These are phyloP conservation scores for Trichoderma citrinoviride DNA, from an alignment of 2,329 filamentous ascomycete species.

Conservation along the genomic window DNA sequence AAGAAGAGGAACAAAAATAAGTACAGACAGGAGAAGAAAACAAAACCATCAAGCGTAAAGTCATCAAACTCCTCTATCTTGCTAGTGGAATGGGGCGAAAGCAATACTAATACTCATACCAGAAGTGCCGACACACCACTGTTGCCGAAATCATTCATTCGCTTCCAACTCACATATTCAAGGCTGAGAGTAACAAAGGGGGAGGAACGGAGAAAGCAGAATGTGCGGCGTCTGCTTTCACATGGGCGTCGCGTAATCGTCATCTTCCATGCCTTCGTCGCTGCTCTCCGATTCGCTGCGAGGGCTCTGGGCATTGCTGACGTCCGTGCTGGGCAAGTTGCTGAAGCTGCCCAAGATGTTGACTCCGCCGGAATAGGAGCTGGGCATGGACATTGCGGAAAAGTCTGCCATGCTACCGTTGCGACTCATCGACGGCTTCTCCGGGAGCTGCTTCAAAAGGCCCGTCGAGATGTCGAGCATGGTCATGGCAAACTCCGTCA, in stretches of 20 bases:
- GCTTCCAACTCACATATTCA: conserved; percentile 2
- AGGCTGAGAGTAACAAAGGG: neutral
- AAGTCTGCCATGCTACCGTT: conserved; percentile 51
- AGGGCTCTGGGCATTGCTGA: conserved; percentile 53
- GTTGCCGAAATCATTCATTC: conserved; percentile 14
- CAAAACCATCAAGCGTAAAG: conserved; percentile 26
- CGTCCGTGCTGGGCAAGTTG: conserved; percentile 47
- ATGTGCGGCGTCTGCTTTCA: neutral
- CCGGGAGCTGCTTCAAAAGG: conserved; percentile 65
- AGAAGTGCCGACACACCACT: conserved; percentile 20
- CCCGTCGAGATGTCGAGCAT: conserved; percentile 72
- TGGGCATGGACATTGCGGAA: conserved; percentile 33
- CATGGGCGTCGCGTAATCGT: conserved; percentile 29
- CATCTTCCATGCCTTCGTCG: conserved; percentile 57
- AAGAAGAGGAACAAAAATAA: neutral
- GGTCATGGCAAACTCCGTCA: conserved; percentile 71
- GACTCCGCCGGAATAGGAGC: conserved; percentile 34
- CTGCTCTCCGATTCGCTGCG: conserved; percentile 49
- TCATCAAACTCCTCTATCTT: conserved; percentile 31
- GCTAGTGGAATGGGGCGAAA: conserved; percentile 25
- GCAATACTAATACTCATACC: conserved; percentile 27
- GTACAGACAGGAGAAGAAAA: conserved; percentile 14
- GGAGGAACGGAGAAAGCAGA: neutral
- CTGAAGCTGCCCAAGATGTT: conserved; percentile 43
- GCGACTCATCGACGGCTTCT: conserved; percentile 65